Base-by-base conservation (phyloP, 2,329 filamentous ascomycete genomes). In the Trichophyton rubrum region DNA sequence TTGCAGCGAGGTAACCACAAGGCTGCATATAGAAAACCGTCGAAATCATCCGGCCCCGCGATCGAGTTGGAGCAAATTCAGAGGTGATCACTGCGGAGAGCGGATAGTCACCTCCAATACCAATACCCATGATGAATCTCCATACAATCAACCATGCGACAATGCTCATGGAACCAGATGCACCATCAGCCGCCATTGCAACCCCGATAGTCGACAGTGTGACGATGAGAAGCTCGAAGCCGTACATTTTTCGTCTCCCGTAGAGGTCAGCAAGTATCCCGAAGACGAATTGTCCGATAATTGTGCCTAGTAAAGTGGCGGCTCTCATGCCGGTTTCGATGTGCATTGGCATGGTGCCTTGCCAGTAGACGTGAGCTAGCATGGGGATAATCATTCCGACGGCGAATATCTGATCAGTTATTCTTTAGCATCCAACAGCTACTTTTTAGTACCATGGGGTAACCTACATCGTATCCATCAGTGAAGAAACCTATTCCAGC, bases 1-100 rank as follows among this genome's bases (percentile, higher is more conserved):
- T 87, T 57, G 86, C 88, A 24, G 78, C 79, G 60, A 92, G 84
- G 73, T 93, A 89, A 17, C 89, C 89, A 58, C 93, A 81, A 65
- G 89, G 89, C 72, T 95, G 89, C 87, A 91, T 91, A 66, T 88
- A 87, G 68, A 93, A 93, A 59, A 93, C 89, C 13, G 87, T 80
- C 30, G 84, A n/a, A 30, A 56, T 55, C 51, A 55, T 55, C 3
- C 51, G 51, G n/a, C 51, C 51, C 2, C 57, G 40, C 15, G 57
- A 59, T 22, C 41, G 38, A n/a, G 41, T 41, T 20, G 57, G 57
- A 30, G 57, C 41, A 11, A 41, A 45, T 24, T 59, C 57, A 24
- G 57, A 41, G 20, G 57, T 45, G 13, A 59, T 41, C 2, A 45
- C 38, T 3, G 57, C 38, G 11, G 57, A 59, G 3, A 59, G 38